Evolutionary conservation across 2,329 filamentous ascomycete species (phyloP).

Genomic region (Tympanopsis confertula): DNA sequence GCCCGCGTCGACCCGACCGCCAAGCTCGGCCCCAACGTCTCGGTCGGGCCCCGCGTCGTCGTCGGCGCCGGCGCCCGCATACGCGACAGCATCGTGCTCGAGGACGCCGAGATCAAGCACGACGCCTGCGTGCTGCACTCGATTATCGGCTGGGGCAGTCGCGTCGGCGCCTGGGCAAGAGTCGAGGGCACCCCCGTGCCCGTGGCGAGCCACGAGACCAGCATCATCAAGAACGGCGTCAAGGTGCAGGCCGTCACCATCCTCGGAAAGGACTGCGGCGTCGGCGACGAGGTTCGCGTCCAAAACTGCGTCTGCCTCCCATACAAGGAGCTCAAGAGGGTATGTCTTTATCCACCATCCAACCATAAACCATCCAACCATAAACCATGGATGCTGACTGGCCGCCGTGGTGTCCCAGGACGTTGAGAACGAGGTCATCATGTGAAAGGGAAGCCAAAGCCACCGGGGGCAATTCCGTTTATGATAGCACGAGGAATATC

Average conservation of each 20-base stretch:
- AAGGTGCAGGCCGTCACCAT: conserved; percentile 99
- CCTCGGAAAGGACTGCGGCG: conserved; percentile 86
- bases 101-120: conserved; percentile 91
- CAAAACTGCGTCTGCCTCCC: conserved; percentile 97
- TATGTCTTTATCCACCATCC: conserved; percentile 31
- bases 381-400: not conserved
- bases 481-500: too few species aligned
- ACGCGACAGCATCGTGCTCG: conserved; percentile 91
- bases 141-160: conserved; percentile 94
- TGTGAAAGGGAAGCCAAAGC: too few species aligned
- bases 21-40: conserved; percentile 94
- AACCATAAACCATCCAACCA: not conserved
- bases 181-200: conserved; percentile 94
- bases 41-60: conserved; percentile 76
- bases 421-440: conserved; percentile 79
- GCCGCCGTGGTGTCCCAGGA: conserved; percentile 40
- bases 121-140: conserved; percentile 91
- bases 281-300: conserved; percentile 86
- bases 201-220: conserved; percentile 78
- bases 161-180: conserved; percentile 92
- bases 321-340: conserved; percentile 94
- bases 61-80: conserved; percentile 81
- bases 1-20: conserved; percentile 86
- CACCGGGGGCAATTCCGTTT: too few species aligned
- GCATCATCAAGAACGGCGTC: conserved; percentile 91